These are phyloP conservation scores for Ophiostoma quercus DNA, from an alignment of 2,329 filamentous ascomycete species.

Conservation along the genomic window DNA sequence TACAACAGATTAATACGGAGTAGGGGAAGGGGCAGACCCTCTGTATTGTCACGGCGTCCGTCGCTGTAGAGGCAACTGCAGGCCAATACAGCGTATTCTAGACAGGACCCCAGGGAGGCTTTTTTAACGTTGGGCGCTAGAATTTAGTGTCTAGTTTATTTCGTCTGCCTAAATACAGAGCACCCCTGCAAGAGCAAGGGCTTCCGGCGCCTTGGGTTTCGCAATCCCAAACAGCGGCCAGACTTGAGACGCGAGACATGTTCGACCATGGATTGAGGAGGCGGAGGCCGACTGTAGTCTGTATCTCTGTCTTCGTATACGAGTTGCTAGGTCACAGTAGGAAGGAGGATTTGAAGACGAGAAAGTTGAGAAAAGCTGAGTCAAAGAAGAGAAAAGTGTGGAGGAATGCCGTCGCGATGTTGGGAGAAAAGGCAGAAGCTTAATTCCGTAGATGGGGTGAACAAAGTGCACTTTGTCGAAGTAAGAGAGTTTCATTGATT, in stretches of 20 bases:
- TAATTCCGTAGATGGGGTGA: no score
- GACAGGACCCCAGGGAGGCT: background rate
- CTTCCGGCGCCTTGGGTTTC: slow-evolving; percentile 38
- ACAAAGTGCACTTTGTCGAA: no score
- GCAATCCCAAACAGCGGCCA: slow-evolving; percentile 32
- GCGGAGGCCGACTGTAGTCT: background rate
- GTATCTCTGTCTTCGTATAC: background rate
- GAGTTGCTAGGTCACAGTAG: background rate
- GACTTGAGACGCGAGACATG: slow-evolving; percentile 30
- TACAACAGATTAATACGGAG: background rate
- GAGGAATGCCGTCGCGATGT: background rate
- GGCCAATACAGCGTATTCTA: no score
- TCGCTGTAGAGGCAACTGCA: background rate
- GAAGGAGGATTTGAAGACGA: background rate
- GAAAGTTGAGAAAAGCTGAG: background rate
- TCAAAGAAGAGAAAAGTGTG: background rate
- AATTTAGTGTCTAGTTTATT: no score
- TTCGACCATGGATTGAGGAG: slow-evolving; percentile 21
- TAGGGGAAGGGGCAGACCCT: background rate
- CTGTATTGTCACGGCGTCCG: background rate
- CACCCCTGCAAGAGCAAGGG: slow-evolving; percentile 26
- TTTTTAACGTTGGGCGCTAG: background rate
- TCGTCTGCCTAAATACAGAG: no score
- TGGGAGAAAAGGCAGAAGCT: background rate
- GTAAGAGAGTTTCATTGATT: no score